Conservation (phyloP, 2,329 filamentous ascomycete species). For the Clarireedia paspali region DNA sequence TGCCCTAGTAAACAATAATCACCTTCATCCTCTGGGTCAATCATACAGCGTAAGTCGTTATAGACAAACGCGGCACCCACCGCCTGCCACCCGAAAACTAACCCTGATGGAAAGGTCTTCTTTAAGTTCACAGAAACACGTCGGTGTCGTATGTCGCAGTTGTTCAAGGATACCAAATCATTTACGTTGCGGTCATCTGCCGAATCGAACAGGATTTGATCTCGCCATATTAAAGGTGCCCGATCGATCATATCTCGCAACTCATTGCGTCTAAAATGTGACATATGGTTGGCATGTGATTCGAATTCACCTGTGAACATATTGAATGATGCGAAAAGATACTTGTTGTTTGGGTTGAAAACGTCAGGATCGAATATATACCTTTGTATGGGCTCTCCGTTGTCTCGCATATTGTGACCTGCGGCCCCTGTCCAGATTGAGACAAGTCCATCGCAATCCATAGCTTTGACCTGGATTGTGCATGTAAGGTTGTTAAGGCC, state of each 20-base stretch:
- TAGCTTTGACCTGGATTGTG: not conserved
- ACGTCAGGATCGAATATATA: not conserved
- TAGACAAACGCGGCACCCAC: not conserved
- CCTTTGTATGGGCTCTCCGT: too few relatives aligned
- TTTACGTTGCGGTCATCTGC: too few relatives aligned
- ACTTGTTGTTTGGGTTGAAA: too few relatives aligned
- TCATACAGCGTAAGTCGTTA: not conserved
- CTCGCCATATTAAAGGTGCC: not conserved
- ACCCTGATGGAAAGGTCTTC: too few relatives aligned
- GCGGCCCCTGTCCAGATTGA: not conserved
- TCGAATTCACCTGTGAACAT: conserved; percentile 7
- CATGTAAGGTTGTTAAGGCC: too few relatives aligned
- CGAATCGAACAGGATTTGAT: not conserved
- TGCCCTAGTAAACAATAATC: not conserved
- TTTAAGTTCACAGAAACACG: too few relatives aligned
- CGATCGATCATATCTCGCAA: too few relatives aligned
- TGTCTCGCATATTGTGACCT: too few relatives aligned
- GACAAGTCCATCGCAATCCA: not conserved
- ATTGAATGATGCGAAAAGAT: conserved; percentile 10
- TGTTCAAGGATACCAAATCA: too few relatives aligned
- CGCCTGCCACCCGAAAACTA: not conserved
- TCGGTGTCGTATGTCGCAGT: too few relatives aligned
- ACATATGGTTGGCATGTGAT: not conserved
- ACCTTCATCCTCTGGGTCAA: too few relatives aligned
- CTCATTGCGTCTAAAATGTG: not conserved